Conservation (phyloP, 306 rosid species). For the Acmispon strigosus region DNA sequence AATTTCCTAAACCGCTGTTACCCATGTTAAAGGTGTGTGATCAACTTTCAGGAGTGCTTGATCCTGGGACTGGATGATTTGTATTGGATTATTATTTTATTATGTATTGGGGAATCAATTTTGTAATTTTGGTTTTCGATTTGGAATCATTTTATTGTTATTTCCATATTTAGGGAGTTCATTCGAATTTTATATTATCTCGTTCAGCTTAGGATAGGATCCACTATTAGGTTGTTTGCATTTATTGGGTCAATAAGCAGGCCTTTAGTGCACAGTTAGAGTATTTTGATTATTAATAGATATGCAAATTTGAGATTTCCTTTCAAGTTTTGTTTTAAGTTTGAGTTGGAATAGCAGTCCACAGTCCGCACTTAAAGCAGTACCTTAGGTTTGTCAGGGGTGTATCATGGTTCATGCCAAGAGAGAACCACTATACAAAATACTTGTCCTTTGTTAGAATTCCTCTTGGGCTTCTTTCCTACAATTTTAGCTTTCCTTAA, state of each 20-base stretch:
- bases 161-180: neutral
- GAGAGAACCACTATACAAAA: neutral
- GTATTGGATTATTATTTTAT: neutral
- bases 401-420: neutral
- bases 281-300: too few relatives aligned
- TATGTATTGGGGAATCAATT: neutral
- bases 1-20: neutral
- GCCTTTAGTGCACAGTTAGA: too few relatives aligned
- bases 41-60: neutral
- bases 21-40: neutral
- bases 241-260: too few relatives aligned
- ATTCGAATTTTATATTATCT: too few relatives aligned
- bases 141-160: too few relatives aligned
- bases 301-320: too few relatives aligned
- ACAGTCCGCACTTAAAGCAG: neutral
- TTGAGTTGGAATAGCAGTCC: neutral
- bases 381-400: neutral
- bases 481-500: neutral
- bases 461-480: neutral
- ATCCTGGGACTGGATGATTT: neutral
- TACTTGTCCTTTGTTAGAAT: neutral
- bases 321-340: neutral
- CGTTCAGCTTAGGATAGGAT: neutral
- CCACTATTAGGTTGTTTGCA: neutral
- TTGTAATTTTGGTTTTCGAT: too few relatives aligned